A percentile compares a stretch with the other conserved stretches of the same genome.
Conservation (phyloP, 768 basidiomycete species). For the Fistulinella prunicolor region DNA sequence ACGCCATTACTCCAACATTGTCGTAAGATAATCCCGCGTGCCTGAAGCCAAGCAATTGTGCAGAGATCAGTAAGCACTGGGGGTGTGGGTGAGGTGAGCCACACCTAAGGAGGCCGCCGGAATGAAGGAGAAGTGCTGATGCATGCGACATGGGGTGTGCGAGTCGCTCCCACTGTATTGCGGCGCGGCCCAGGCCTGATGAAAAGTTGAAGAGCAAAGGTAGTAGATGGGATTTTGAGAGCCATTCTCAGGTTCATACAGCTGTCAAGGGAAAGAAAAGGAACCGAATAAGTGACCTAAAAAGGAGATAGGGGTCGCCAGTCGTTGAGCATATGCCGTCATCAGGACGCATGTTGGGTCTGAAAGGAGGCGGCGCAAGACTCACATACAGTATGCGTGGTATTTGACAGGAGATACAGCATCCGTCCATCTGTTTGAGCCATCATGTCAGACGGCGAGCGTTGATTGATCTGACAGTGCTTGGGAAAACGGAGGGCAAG, state of each 20-base stretch:
- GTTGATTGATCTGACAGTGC: not conserved
- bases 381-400: too few relatives aligned
- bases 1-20: constrained; percentile 10
- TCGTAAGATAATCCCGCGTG: constrained; percentile 16
- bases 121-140: not conserved
- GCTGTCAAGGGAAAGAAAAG: not conserved
- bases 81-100: constrained; percentile 4
- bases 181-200: constrained; percentile 1
- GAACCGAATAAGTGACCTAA: not conserved
- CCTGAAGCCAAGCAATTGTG: constrained; percentile 7
- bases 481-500: not conserved
- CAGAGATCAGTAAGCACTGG: not conserved
- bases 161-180: not conserved
- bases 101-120: not conserved
- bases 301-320: constrained; percentile 13
- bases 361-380: constrained; percentile 13
- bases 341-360: constrained; percentile 12
- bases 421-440: too few relatives aligned
- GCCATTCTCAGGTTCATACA: constrained; percentile 11
- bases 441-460: not conserved
- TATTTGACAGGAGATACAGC: too few relatives aligned
- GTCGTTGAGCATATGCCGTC: constrained; percentile 9
- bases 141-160: not conserved
- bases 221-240: not conserved
- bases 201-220: not conserved